These are phyloP conservation scores for Phyllosticta capitalensis DNA, from an alignment of 2,329 filamentous ascomycete species.

Conservation along the genomic window DNA sequence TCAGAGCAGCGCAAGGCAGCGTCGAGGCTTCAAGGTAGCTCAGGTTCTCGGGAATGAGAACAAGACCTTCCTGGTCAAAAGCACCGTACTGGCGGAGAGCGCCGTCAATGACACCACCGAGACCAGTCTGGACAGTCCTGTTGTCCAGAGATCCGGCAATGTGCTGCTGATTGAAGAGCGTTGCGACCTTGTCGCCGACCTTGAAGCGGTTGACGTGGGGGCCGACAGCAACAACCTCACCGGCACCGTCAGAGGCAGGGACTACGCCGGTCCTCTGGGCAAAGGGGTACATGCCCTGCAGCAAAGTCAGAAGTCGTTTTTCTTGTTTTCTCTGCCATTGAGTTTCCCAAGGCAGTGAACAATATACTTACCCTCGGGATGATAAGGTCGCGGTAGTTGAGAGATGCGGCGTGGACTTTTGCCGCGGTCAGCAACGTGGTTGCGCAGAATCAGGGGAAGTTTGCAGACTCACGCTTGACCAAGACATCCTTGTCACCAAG, in stretches of 20 bases:
- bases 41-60: slow-evolving; percentile 50
- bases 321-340: neutral
- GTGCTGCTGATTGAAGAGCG: slow-evolving; percentile 54
- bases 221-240: slow-evolving; percentile 44
- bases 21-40: slow-evolving; percentile 38
- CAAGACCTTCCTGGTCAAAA: slow-evolving; percentile 59
- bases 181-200: slow-evolving; percentile 49
- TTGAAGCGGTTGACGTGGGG: slow-evolving; percentile 47
- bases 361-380: slow-evolving; percentile 27
- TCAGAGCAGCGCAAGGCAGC: slow-evolving; percentile 35
- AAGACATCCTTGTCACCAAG: slow-evolving; percentile 63
- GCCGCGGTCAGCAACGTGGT: neutral
- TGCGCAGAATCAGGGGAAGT: no score
- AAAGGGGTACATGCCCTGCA: slow-evolving; percentile 25
- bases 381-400: slow-evolving; percentile 42
- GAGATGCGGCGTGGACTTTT: slow-evolving; percentile 37
- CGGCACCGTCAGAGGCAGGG: slow-evolving; percentile 44
- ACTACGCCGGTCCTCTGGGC: slow-evolving; percentile 31
- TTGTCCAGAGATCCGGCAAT: slow-evolving; percentile 39
- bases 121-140: slow-evolving; percentile 40
- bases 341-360: slow-evolving; percentile 11
- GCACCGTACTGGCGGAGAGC: slow-evolving; percentile 57
- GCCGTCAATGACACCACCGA: slow-evolving; percentile 61
- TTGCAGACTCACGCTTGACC: slow-evolving; percentile 45
- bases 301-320: neutral